Evolutionary conservation across 371 early-diverging fungal species (phyloP).

Genomic region (Mucor circinelloides): DNA sequence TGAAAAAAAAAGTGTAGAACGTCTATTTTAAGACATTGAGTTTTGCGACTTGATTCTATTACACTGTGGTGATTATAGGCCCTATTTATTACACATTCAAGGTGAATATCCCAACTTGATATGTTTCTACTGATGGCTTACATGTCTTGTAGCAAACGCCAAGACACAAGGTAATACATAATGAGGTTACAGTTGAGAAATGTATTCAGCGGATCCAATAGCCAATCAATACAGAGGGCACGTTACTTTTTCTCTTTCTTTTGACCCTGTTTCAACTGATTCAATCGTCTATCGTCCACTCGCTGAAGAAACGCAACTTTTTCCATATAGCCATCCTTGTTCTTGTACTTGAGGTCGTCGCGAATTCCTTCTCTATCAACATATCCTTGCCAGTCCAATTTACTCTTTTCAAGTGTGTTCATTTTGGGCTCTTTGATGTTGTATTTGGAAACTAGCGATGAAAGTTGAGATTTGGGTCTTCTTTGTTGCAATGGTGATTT

Average conservation of each 20-base stretch:
- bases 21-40: conserved; percentile 15
- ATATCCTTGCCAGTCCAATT: conserved; percentile 71
- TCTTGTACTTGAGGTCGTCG: conserved; percentile 67
- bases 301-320: conserved; percentile 65
- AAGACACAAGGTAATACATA: background rate
- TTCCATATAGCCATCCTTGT: conserved; percentile 74
- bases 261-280: conserved; percentile 47
- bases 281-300: conserved; percentile 57
- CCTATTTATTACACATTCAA: background rate
- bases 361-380: conserved; percentile 69
- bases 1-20: background rate
- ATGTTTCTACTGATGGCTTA: background rate
- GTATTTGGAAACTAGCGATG: conserved; percentile 61
- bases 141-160: background rate
- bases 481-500: background rate
- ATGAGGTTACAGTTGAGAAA: background rate
- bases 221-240: background rate
- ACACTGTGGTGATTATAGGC: background rate
- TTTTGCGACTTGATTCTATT: background rate
- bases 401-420: conserved; percentile 74
- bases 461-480: conserved; percentile 55
- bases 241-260: conserved; percentile 22
- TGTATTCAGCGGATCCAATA: background rate
- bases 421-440: conserved; percentile 69
- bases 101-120: background rate